A percentile compares a stretch with the other conserved stretches of the same genome.
Conservation (phyloP, 1,284 basidiomycete species). For the Microbotryomycetes sp. region DNA sequence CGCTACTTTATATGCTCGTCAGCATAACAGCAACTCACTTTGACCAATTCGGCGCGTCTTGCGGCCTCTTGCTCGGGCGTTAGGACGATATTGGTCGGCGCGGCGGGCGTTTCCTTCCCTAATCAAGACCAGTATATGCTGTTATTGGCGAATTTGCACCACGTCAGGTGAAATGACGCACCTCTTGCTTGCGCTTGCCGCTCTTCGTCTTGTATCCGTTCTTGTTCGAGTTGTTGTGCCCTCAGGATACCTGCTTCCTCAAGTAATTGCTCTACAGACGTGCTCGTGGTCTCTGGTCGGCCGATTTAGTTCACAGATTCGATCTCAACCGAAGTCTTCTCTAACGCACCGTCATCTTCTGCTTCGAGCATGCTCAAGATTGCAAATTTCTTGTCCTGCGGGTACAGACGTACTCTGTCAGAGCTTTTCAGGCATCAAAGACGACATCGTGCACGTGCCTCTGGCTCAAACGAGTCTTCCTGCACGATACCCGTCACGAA, state of each 20-base stretch:
- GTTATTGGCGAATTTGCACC: too few species aligned
- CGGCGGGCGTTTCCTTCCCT: background rate
- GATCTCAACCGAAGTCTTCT: background rate
- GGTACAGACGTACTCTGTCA: background rate
- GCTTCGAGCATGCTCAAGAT: conserved; percentile 25
- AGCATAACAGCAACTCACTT: too few species aligned
- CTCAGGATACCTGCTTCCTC: conserved; percentile 8
- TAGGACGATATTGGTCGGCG: conserved; percentile 1
- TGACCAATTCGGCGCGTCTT: conserved; percentile 16
- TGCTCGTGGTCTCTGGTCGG: conserved; percentile 3
- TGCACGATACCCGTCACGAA: conserved; percentile 21
- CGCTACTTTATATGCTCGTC: too few species aligned
- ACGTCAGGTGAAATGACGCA: background rate
- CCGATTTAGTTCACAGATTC: background rate
- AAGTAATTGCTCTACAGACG: conserved; percentile 10
- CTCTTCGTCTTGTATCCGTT: conserved; percentile 7
- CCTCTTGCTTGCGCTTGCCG: conserved; percentile 3
- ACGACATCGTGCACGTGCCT: conserved; percentile 3
- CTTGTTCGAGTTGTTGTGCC: background rate
- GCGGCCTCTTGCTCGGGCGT: conserved; percentile 20
- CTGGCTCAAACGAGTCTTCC: conserved; percentile 22
- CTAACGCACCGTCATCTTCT: conserved; percentile 25
- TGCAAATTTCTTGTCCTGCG: conserved; percentile 27
- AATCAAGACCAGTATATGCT: background rate
- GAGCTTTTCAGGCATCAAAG: background rate